These are phyloP conservation scores for Colletotrichum somersetense DNA, from an alignment of 2,329 filamentous ascomycete species.

Conservation along the genomic window DNA sequence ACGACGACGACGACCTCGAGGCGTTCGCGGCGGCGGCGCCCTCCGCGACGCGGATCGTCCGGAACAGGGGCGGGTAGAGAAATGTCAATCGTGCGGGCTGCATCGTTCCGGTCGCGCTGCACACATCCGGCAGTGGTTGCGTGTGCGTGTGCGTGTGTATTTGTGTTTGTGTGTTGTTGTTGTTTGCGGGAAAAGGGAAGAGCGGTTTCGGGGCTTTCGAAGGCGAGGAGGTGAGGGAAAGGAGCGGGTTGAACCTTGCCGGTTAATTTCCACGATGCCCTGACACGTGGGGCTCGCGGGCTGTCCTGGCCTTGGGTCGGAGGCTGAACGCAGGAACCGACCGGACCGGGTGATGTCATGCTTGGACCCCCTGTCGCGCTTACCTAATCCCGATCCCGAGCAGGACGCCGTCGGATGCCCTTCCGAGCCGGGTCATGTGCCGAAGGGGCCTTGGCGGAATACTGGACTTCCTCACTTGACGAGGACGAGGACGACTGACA, in stretches of 20 bases:
- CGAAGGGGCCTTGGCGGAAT: neutral
- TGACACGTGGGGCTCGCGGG: slow-evolving; percentile 26
- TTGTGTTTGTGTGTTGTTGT: neutral
- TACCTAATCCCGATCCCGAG: slow-evolving; percentile 24
- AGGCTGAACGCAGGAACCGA: slow-evolving; percentile 7
- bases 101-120: slow-evolving; percentile 58
- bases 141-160: neutral
- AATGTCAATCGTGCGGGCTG: slow-evolving; percentile 73
- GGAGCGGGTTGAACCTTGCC: slow-evolving; percentile 5
- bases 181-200: neutral
- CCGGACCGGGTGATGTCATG: slow-evolving; percentile 36
- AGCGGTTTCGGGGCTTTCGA: neutral
- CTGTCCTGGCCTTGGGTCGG: slow-evolving; percentile 16
- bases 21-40: slow-evolving; percentile 55
- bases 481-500: neutral
- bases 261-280: slow-evolving; percentile 32
- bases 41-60: slow-evolving; percentile 62
- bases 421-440: slow-evolving; percentile 16
- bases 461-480: neutral
- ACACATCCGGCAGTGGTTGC: neutral
- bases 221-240: neutral
- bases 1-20: slow-evolving; percentile 51
- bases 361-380: neutral
- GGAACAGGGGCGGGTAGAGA: slow-evolving; percentile 76
- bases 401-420: slow-evolving; percentile 1